Evolutionary conservation across 2,329 filamentous ascomycete genomes (phyloP), one percentile per base, ranked within the genome.

Genomic region (Xylariaceae sp.): DNA sequence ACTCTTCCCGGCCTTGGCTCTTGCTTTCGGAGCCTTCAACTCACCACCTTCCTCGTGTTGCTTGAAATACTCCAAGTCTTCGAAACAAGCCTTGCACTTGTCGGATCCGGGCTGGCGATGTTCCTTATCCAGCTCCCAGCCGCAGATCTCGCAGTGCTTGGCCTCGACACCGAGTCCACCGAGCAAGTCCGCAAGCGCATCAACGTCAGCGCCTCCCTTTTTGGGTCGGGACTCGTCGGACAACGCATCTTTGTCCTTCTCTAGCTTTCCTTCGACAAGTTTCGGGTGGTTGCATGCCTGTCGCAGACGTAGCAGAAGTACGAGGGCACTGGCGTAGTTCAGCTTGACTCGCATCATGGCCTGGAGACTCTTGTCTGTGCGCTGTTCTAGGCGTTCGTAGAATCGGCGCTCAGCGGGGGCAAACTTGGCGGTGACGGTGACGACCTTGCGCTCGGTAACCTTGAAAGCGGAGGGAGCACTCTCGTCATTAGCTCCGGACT

Each of bases 281-380:
- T 91, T 88, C 0, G 92, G 92, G 72, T 99, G 94, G 70, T 99
- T 96, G 74, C 94, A 99, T 17, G 92, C 90, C 73, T 99, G 94
- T 61, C 94, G 84, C 61, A 99, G 79, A 45, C 94, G 87, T 58
- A 99, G 78, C n/a, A 99, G 83, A 61, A 99, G 78, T 10, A 96
- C 92, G 70, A 99, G 84, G 15, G 94, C 94, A 68, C 92, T 95
- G 60, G 95, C 93, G 71, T 97, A 97, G 76, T 92, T 95, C 56
- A 92, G 78, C 69, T 90, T 85, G 5, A 85, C 87, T 54, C 83
- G 85, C 86, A 96, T 92, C 88, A 97, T 95, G 72, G 87, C 84
- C 68, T 95, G 86, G 54, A 99, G 82, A 67, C 90, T 92, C 70
- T 87, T 86, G 72, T 97, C 90, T 9, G 94, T 92, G 41, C 94